A percentile compares a stretch with the other conserved stretches of the same genome.
These are phyloP conservation scores for Erysimum pusillum DNA, from an alignment of 441 rosid genomes.

Conservation along the genomic window DNA sequence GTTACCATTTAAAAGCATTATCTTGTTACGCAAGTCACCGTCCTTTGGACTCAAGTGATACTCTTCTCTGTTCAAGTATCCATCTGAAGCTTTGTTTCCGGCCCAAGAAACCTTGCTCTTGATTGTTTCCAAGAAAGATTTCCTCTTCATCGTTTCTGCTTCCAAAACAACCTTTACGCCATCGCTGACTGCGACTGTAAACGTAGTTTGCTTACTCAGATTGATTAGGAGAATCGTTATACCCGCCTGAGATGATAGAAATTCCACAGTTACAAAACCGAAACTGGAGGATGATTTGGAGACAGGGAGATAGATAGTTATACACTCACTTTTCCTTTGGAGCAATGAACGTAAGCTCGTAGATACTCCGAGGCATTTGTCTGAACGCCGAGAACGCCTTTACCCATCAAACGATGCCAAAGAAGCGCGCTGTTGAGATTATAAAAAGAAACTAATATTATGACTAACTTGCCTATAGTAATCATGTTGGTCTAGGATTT, in stretches of 20 bases:
- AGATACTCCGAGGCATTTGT: conserved; percentile 56
- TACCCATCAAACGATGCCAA: conserved; percentile 98
- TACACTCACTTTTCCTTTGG: conserved; percentile 84
- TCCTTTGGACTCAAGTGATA: conserved; percentile 85
- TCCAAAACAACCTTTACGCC: conserved; percentile 50
- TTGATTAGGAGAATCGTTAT: conserved; percentile 85
- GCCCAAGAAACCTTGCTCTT: conserved; percentile 74
- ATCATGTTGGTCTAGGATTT: background rate
- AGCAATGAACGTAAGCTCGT: conserved; percentile 90
- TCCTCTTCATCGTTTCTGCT: conserved; percentile 34
- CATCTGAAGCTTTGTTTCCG: conserved; percentile 62
- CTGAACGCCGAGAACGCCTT: conserved; percentile 68
- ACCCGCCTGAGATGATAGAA: conserved; percentile 68
- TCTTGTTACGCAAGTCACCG: conserved; percentile 69
- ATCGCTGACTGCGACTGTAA: conserved; percentile 57
- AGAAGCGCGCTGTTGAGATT: conserved; percentile 72
- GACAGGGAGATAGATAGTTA: background rate
- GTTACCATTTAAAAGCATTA: conserved; percentile 78
- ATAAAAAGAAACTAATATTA: background rate
- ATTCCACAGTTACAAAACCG: conserved; percentile 33
- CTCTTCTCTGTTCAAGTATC: conserved; percentile 72
- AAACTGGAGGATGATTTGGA: background rate
- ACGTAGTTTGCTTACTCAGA: conserved; percentile 72
- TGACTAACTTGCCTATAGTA: background rate
- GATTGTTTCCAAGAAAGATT: conserved; percentile 50